phyloP scores from a whole-genome alignment of 257 asterid genomes.

The Plectranthus barbatus region DNA sequence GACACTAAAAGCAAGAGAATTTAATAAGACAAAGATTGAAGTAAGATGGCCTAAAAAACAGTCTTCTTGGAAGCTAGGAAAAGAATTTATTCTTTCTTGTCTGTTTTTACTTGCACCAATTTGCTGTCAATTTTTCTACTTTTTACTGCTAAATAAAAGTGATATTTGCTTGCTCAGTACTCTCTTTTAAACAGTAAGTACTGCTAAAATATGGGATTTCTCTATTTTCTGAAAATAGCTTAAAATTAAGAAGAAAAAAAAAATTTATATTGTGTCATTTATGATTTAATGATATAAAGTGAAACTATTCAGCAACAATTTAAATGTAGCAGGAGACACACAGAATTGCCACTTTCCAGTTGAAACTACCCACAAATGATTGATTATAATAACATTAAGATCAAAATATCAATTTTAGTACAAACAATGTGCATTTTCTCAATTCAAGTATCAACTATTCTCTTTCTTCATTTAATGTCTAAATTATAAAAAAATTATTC shows the following conservation, averaged over 20 bases:
- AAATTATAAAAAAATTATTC: too few species aligned
- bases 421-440: too few species aligned
- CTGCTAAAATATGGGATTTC: neutral
- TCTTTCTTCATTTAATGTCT: too few species aligned
- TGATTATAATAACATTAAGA: too few species aligned
- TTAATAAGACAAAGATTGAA: neutral
- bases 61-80: slow-evolving; percentile 53
- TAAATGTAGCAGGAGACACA: too few species aligned
- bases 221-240: neutral
- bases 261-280: neutral
- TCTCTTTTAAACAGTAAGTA: neutral
- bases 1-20: neutral
- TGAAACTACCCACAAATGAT: too few species aligned
- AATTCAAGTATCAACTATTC: too few species aligned
- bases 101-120: slow-evolving; percentile 5
- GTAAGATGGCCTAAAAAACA: neutral
- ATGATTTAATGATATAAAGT: too few species aligned
- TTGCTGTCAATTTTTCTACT: slow-evolving; percentile 10
- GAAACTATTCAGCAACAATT: too few species aligned
- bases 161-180: slow-evolving; percentile 13
- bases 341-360: too few species aligned
- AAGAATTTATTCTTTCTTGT: slow-evolving; percentile 47
- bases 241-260: neutral
- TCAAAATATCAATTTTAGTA: too few species aligned
- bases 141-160: slow-evolving; percentile 19